These are phyloP conservation scores for Globisporangium canariense DNA, from an alignment of 352 stramenopile genomes.

Conservation along the genomic window DNA sequence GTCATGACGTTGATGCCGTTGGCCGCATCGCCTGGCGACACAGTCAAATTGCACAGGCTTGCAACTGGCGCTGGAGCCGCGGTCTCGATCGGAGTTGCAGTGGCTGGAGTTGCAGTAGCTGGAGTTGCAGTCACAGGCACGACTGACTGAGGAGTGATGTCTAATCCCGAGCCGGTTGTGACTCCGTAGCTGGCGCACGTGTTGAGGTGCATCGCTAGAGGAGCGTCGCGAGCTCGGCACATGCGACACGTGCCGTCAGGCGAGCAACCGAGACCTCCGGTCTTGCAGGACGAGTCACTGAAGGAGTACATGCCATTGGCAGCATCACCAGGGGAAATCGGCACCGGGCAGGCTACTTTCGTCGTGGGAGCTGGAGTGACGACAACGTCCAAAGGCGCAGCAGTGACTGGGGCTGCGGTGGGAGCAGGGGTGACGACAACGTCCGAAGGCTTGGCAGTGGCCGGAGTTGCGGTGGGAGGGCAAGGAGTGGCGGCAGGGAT, in stretches of 20 bases:
- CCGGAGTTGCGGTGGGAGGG: background rate
- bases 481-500: background rate
- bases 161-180: background rate
- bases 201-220: background rate
- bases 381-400: background rate
- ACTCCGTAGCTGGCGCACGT: background rate
- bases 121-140: background rate
- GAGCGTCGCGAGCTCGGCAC: background rate
- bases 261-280: background rate
- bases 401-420: background rate
- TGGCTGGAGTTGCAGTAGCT: background rate
- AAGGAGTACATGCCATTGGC: background rate
- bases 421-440: background rate
- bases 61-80: background rate
- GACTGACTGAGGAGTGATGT: background rate
- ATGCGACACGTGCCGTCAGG: background rate
- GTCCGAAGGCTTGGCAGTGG: too few relatives aligned
- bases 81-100: background rate
- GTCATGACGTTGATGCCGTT: slow-evolving; percentile 7
- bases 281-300: background rate
- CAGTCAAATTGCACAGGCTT: slow-evolving; percentile 1
- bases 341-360: background rate
- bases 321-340: background rate
- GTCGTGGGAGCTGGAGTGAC: too few relatives aligned
- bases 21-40: slow-evolving; percentile 21